Percentiles rank a stretch among this genome's conserved stretches.
phyloP scores from a whole-genome alignment of 2,329 filamentous ascomycete species.

The Epichloe coenophiala region DNA sequence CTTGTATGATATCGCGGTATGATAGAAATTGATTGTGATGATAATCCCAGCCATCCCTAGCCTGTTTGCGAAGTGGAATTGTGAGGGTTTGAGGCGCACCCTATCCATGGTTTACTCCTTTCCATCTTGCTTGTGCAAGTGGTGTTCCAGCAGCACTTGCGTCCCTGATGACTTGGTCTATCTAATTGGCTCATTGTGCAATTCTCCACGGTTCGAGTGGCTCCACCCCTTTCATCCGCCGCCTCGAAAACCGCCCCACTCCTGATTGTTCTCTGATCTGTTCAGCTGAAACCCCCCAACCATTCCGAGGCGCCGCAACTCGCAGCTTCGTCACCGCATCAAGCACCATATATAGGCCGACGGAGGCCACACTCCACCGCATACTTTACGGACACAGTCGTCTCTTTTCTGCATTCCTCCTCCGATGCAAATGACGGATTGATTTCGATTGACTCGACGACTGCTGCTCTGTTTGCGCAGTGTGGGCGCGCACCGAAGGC shows the following conservation, averaged over 20 bases:
- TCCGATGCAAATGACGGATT: neutral
- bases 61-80: neutral
- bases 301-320: too few species aligned
- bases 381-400: neutral
- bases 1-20: neutral
- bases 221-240: neutral
- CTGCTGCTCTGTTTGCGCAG: slow-evolving; percentile 2
- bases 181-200: too few species aligned
- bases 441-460: neutral
- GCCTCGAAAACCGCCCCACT: neutral
- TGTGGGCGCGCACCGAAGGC: slow-evolving; percentile 19
- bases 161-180: too few species aligned
- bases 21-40: too few species aligned
- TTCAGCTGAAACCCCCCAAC: too few species aligned
- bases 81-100: too few species aligned
- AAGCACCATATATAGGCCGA: neutral
- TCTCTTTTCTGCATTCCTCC: neutral
- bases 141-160: too few species aligned
- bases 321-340: neutral
- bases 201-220: too few species aligned
- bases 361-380: neutral
- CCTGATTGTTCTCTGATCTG: too few species aligned
- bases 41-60: too few species aligned
- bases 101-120: too few species aligned
- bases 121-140: too few species aligned